Conservation (phyloP, 1,284 basidiomycete genomes). For the Boletellus deceptivus region DNA sequence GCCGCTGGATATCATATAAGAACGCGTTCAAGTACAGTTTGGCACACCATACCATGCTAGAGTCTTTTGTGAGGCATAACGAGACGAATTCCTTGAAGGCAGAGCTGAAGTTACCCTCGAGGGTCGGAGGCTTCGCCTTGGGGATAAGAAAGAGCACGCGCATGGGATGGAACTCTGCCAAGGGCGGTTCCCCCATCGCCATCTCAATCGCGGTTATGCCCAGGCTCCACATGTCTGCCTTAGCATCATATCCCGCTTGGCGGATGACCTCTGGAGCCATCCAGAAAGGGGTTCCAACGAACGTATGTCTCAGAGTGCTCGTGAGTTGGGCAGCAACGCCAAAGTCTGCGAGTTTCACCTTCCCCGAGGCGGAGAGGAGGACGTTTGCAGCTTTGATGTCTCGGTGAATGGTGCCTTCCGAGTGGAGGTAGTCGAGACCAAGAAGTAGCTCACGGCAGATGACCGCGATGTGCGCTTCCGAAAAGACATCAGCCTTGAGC, state of each 20-base stretch:
- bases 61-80: conserved; percentile 91
- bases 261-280: conserved; percentile 98
- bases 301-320: conserved; percentile 86
- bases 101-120: conserved; percentile 82
- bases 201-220: conserved; percentile 97
- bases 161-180: conserved; percentile 96
- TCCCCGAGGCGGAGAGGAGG: conserved; percentile 84
- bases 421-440: conserved; percentile 95
- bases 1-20: conserved; percentile 56
- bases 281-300: conserved; percentile 97
- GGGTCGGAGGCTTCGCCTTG: conserved; percentile 88
- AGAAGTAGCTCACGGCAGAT: conserved; percentile 90
- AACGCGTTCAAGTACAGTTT: conserved; percentile 7
- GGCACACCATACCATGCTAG: conserved; percentile 56
- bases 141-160: conserved; percentile 95
- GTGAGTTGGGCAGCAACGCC: conserved; percentile 93
- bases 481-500: conserved; percentile 87
- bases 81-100: conserved; percentile 94
- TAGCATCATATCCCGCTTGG: conserved; percentile 94
- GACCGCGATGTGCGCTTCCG: conserved; percentile 91
- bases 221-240: conserved; percentile 96
- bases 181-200: conserved; percentile 91
- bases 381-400: conserved; percentile 99
- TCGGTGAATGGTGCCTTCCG: conserved; percentile 93
- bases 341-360: conserved; percentile 97